Evolutionary conservation across 176 grass and related monocot genomes (phyloP), one percentile per base, ranked within the genome.

Genomic region (Zoysia pacifica): DNA sequence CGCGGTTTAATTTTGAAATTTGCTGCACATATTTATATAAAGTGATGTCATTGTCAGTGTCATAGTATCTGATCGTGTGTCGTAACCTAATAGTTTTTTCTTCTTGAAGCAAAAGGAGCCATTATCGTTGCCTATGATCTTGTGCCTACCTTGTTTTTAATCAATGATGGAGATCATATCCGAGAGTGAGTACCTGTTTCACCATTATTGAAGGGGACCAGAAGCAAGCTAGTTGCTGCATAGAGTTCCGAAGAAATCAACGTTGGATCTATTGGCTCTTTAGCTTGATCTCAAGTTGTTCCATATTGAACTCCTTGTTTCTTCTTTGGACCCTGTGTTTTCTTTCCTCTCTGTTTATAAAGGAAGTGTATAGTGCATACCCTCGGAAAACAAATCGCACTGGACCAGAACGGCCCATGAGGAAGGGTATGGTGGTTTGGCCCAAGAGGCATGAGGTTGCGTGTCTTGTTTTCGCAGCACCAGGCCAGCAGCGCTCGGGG

Each of bases 141-240:
- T 64, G 82, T 38, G 74, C 74, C 38, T 13, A 12, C 5, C 76
- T 12, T 71, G 77, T 62, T 78, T 40, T 53, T 63, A 71, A 36
- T 54, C 38, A 42, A 45, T 28, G 53, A 40, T 39, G 43, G 13
- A 39, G 28, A 77, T 70, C 53, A 35, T 52, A 77, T 50, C 65
- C 35, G 51, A 84, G 36, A 37, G 7, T 15, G 47, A 65, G 44
- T 65, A 67, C 36, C 63, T 60, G 11, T 70, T 40, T 20, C 48
- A 69, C 44, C 53, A 77, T 84, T 84, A 84, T 70, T 70, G 73
- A 70, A 70, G 74, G 74, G 82, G 65, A 52, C 65, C 82, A 59
- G 54, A 12, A 84, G 46, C 40, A 61, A 44, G 12, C 37, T 62
- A 70, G 54, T 62, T 70, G 53, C 35, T 76, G 58, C 51, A 76